Evolutionary conservation across 345 rosid species (phyloP).

Genomic region (Populus simonii): DNA sequence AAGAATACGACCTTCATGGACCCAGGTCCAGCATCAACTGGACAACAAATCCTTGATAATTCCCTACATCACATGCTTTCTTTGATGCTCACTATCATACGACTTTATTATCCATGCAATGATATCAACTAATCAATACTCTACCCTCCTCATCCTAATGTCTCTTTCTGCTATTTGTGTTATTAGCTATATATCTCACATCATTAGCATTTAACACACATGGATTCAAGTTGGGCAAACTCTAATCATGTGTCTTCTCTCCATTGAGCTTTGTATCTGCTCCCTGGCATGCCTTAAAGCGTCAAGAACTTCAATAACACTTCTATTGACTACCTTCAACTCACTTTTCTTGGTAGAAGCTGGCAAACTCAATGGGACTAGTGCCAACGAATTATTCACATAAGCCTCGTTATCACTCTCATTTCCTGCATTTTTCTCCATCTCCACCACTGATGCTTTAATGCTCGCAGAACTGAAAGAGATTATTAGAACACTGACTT

Average conservation of each 20-base stretch:
- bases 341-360: conserved; percentile 19
- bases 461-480: conserved; percentile 26
- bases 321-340: conserved; percentile 22
- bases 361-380: conserved; percentile 30
- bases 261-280: conserved; percentile 36
- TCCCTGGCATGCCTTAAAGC: conserved; percentile 42
- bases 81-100: not conserved
- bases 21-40: not conserved
- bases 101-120: not conserved
- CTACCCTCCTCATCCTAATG: not conserved
- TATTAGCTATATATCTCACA: not conserved
- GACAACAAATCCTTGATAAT: not conserved
- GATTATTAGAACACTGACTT: not conserved
- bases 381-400: conserved; percentile 43
- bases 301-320: conserved; percentile 48
- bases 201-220: conserved; percentile 11
- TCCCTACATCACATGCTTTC: conserved; percentile 24
- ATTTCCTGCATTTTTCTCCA: conserved; percentile 4
- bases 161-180: not conserved
- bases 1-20: conserved; percentile 2
- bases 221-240: conserved; percentile 29
- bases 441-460: conserved; percentile 14
- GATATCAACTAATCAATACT: not conserved
- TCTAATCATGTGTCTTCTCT: conserved; percentile 37
- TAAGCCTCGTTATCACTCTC: conserved; percentile 13